Base-by-base conservation (phyloP, 495 filamentous ascomycete species). In the Hyaloscypha hepaticicola region DNA sequence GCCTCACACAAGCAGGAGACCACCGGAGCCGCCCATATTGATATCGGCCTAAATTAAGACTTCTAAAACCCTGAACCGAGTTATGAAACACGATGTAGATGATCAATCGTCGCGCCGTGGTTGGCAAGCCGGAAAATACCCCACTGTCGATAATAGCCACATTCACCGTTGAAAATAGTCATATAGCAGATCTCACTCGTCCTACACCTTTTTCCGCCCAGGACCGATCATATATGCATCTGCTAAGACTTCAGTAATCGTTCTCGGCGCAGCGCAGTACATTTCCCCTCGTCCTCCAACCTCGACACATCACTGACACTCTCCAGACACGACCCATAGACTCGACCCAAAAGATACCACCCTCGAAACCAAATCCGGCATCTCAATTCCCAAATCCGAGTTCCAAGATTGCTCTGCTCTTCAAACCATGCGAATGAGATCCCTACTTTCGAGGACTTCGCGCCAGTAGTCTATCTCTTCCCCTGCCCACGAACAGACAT, bases 341-440 rank as follows among this genome's bases (percentile, higher is more conserved):
- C 29, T 24, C 66, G 11, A 33, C 66, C 48, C 19, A 25, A 16
- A 55, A 68, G n/a, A 27, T 68, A 7, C 21, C 33, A 34, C 55
- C 21, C 56, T 68, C 14, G 61, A 55, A 28, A 41, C 41, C 7
- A 55, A 48, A 25, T 41, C 52, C 45, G 49, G 53, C 14, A 55
- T 68, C 27, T 25, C 55, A 14, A 68, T 68, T 24, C 66, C 66
- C 6, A 3, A 7, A 3, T 49, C 38, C 34, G 55, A 68, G 29
- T 55, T 64, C 48, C n/a, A 29, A 55, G 66, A 68, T 25, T 68
- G 66, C 55, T 38, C 51, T 8, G 61, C 55, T 6, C 55, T 48
- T 68, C 12, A 68, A 64, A 63, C 56, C 60, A 29, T 48, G 66
- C 66, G n/a, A 68, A 68, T 50, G 60, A 63, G 28, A 64, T 60